Evolutionary conservation across 768 basidiomycete genomes (phyloP).

Genomic region (Mycena crocata): DNA sequence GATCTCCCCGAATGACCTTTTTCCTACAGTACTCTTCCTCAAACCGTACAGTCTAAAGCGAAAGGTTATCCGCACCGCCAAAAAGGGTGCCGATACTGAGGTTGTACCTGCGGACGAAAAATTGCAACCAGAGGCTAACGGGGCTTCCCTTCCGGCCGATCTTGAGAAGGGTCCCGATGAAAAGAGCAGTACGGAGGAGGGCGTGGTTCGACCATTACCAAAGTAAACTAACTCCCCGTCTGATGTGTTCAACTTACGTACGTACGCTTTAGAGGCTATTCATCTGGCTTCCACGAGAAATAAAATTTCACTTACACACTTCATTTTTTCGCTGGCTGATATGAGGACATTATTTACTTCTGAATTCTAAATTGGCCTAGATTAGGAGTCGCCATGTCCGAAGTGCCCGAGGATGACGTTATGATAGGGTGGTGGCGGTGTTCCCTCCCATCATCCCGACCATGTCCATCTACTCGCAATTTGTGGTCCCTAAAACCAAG

Average conservation of each 20-base stretch:
- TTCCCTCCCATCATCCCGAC: neutral
- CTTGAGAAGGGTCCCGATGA: constrained; percentile 10
- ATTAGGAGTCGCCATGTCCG: too few species aligned
- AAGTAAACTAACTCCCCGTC: neutral
- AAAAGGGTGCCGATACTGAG: constrained; percentile 8
- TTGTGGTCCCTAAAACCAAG: constrained; percentile 11
- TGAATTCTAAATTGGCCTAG: too few species aligned
- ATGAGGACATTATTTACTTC: too few species aligned
- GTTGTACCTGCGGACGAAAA: too few species aligned
- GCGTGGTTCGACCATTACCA: neutral
- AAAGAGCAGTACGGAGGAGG: neutral
- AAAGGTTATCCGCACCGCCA: constrained; percentile 23
- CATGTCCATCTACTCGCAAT: constrained; percentile 12
- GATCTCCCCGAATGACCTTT: neutral
- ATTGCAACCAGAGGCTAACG: too few species aligned
- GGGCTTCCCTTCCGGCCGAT: neutral
- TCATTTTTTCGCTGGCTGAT: too few species aligned
- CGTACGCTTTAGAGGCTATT: neutral
- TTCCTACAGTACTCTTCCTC: constrained; percentile 25
- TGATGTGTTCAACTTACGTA: constrained; percentile 7
- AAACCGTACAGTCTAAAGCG: constrained; percentile 34
- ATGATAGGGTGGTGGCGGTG: too few species aligned
- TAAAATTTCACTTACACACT: neutral
- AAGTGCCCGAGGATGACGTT: too few species aligned
- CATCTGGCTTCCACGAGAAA: neutral